phyloP scores from a whole-genome alignment of 441 rosid species.

The Jatropha multifida region DNA sequence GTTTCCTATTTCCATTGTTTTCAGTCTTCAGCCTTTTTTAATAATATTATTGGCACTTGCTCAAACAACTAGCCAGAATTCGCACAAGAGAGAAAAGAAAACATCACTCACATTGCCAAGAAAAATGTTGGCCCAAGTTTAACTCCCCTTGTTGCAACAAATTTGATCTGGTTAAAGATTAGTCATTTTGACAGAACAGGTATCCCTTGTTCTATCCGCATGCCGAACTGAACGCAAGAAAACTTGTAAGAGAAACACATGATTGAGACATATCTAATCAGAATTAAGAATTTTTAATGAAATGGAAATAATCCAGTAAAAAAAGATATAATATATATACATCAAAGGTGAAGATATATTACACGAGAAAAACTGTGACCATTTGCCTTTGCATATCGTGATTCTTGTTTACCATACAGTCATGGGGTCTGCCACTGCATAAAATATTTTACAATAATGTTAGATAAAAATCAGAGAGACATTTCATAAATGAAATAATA shows the following conservation, averaged over 20 bases:
- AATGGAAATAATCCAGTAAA: neutral
- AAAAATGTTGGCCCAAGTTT: slow-evolving; percentile 86
- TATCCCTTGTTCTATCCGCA: slow-evolving; percentile 94
- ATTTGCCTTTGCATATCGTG: slow-evolving; percentile 70
- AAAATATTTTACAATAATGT: slow-evolving; percentile 26
- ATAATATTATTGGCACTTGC: neutral
- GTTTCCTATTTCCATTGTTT: neutral
- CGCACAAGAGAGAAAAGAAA: slow-evolving; percentile 11
- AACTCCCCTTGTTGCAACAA: slow-evolving; percentile 76
- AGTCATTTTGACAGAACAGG: slow-evolving; percentile 91
- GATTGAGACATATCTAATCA: slow-evolving; percentile 3
- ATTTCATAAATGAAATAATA: slow-evolving; percentile 11
- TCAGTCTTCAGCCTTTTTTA: neutral
- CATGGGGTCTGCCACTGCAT: slow-evolving; percentile 59
- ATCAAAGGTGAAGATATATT: slow-evolving; percentile 35
- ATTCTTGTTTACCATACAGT: slow-evolving; percentile 96
- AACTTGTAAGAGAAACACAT: slow-evolving; percentile 18
- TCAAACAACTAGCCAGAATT: slow-evolving; percentile 7
- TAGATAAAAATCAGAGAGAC: slow-evolving; percentile 19
- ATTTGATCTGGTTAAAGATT: slow-evolving; percentile 87
- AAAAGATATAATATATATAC: neutral
- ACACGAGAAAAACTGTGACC: slow-evolving; percentile 86
- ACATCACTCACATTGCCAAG: slow-evolving; percentile 63
- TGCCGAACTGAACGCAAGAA: slow-evolving; percentile 56
- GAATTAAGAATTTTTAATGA: slow-evolving; percentile 9